Evolutionary conservation across 768 basidiomycete genomes (phyloP).

Genomic region (Rubroboletus pulcherrimus): DNA sequence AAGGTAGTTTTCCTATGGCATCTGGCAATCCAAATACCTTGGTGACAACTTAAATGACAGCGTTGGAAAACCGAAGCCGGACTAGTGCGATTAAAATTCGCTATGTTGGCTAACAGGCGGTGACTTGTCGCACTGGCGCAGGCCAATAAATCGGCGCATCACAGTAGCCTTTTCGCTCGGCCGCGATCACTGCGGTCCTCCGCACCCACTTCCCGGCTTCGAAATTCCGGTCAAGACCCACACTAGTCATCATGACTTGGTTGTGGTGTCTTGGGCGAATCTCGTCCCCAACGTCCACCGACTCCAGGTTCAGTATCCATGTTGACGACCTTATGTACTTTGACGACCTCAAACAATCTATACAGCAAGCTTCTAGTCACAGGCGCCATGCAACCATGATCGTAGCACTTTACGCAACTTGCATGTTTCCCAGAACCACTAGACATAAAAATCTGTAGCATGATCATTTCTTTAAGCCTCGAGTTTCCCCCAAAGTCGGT

Average conservation of each 20-base stretch:
- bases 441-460: background rate
- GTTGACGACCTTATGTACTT: slow-evolving; percentile 26
- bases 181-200: slow-evolving; percentile 19
- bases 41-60: slow-evolving; percentile 31
- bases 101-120: slow-evolving; percentile 53
- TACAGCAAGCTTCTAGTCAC: slow-evolving; percentile 3
- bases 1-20: slow-evolving; percentile 42
- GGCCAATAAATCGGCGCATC: slow-evolving; percentile 19
- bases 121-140: slow-evolving; percentile 10
- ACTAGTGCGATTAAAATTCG: slow-evolving; percentile 72
- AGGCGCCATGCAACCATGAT: slow-evolving; percentile 9
- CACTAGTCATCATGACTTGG: slow-evolving; percentile 8
- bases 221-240: slow-evolving; percentile 19
- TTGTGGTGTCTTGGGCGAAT: slow-evolving; percentile 16
- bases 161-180: slow-evolving; percentile 20
- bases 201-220: slow-evolving; percentile 20
- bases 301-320: slow-evolving; percentile 16
- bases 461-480: background rate
- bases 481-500: background rate
- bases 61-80: slow-evolving; percentile 67
- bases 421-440: slow-evolving; percentile 2
- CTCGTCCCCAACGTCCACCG: slow-evolving; percentile 6
- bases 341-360: slow-evolving; percentile 17
- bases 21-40: background rate
- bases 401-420: slow-evolving; percentile 4